Conservation (phyloP, 805 yeast species). For the Middelhovenomyces tepae region DNA sequence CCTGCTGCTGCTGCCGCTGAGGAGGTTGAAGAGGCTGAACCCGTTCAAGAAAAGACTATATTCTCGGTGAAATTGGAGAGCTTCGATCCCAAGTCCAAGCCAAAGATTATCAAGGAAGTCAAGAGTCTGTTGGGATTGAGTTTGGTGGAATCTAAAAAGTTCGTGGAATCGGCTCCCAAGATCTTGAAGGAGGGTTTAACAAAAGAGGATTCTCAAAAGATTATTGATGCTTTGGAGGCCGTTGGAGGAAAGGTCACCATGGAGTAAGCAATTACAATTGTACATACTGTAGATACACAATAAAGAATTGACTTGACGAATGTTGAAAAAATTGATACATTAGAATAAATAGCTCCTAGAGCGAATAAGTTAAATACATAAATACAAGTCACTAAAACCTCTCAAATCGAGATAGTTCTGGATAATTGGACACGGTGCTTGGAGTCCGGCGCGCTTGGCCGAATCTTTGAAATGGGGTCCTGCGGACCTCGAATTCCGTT, state of each 20-base stretch:
- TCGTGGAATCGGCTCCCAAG: constrained; percentile 97
- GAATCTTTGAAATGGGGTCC: too few species aligned
- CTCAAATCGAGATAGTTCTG: too few species aligned
- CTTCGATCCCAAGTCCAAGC: constrained; percentile 90
- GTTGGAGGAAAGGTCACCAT: constrained; percentile 88
- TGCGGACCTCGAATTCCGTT: too few species aligned
- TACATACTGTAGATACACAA: too few species aligned
- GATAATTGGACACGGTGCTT: too few species aligned
- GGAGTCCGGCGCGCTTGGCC: too few species aligned
- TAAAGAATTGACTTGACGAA: too few species aligned
- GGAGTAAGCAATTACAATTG: constrained; percentile 46
- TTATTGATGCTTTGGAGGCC: constrained; percentile 84
- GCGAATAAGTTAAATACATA: too few species aligned
- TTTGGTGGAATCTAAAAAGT: constrained; percentile 93
- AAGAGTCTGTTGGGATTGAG: constrained; percentile 85
- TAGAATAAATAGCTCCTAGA: too few species aligned
- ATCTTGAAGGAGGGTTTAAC: constrained; percentile 88
- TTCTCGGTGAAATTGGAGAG: constrained; percentile 87
- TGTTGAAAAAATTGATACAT: too few species aligned
- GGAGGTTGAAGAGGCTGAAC: constrained; percentile 65
- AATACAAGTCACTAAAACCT: too few species aligned
- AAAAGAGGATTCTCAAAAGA: constrained; percentile 96
- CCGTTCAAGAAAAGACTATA: constrained; percentile 87
- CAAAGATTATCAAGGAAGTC: constrained; percentile 96
- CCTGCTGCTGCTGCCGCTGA: constrained; percentile 58